These are phyloP conservation scores for Penicillium turbatum DNA, from an alignment of 495 filamentous ascomycete species.

Conservation along the genomic window DNA sequence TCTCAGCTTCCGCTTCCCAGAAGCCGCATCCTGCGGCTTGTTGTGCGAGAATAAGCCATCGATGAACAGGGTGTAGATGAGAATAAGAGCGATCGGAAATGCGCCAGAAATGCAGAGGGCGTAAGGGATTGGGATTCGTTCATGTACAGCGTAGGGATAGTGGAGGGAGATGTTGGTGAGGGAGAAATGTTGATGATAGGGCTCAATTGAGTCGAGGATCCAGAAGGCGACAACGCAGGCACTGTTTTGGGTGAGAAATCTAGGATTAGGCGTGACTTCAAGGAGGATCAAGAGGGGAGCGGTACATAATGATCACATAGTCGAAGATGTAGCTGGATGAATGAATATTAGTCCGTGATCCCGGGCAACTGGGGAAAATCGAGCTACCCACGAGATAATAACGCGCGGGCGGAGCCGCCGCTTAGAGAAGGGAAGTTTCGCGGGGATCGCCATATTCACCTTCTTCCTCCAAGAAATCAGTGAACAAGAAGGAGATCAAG, in stretches of 20 bases:
- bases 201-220: conserved; percentile 50
- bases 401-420: conserved; percentile 46
- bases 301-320: conserved; percentile 61
- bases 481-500: background rate
- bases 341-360: conserved; percentile 5
- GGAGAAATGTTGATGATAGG: conserved; percentile 58
- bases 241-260: conserved; percentile 20
- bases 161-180: conserved; percentile 56
- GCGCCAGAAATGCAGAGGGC: conserved; percentile 53
- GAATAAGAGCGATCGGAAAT: conserved; percentile 61
- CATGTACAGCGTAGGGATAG: conserved; percentile 70
- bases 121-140: conserved; percentile 61
- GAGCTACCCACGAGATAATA: conserved; percentile 48
- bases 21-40: conserved; percentile 38
- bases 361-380: conserved; percentile 1
- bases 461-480: background rate
- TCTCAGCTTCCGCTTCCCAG: conserved; percentile 49
- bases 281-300: conserved; percentile 23
- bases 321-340: conserved; percentile 58
- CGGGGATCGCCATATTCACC: conserved; percentile 34
- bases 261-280: background rate
- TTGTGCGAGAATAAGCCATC: conserved; percentile 65
- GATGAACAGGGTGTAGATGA: conserved; percentile 68
- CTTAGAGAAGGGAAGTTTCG: conserved; percentile 52
- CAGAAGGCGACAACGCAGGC: conserved; percentile 51